Evolutionary conservation across 2,329 filamentous ascomycete species (phyloP).

Genomic region (Hypoxylon sp.): DNA sequence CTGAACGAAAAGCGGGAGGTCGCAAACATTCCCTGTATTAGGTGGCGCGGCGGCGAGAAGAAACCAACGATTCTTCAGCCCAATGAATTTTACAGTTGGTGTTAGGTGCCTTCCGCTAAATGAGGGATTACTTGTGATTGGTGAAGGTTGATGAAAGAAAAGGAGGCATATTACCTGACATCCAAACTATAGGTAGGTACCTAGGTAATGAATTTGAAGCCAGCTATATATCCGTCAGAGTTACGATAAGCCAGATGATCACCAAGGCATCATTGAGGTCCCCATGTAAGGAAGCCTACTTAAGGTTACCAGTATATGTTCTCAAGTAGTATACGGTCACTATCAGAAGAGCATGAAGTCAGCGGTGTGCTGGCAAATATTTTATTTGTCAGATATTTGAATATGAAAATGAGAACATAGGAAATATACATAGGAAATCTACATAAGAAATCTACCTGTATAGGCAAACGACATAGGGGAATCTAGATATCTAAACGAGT

Average conservation of each 20-base stretch:
- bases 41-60: constrained; percentile 38
- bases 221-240: no score
- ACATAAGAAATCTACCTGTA: neutral
- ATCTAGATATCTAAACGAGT: neutral
- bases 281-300: no score
- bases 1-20: constrained; percentile 27
- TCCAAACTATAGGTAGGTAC: no score
- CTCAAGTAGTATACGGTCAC: neutral
- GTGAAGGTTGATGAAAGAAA: no score
- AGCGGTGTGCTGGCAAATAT: neutral
- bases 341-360: neutral
- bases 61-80: constrained; percentile 6
- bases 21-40: constrained; percentile 36
- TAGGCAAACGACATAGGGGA: neutral
- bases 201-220: no score
- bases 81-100: constrained; percentile 47
- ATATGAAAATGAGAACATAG: no score
- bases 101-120: constrained; percentile 10
- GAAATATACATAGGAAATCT: neutral
- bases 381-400: neutral
- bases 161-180: no score
- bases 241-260: no score
- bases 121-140: neutral
- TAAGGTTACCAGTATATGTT: neutral
- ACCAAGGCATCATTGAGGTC: no score